Conservation (phyloP, 345 rosid species). For the Gossypium turneri region DNA sequence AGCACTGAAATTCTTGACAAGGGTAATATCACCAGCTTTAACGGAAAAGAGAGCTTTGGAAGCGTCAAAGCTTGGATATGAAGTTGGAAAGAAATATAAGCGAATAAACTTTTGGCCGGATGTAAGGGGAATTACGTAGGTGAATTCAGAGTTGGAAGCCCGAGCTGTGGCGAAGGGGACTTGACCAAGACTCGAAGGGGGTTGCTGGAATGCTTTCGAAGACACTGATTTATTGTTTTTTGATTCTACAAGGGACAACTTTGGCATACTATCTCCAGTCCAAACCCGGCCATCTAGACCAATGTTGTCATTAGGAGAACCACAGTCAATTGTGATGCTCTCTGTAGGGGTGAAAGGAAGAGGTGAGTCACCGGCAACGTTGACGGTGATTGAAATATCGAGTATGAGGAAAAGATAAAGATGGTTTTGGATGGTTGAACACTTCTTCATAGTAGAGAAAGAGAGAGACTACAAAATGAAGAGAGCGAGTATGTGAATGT, state of each 20-base stretch:
- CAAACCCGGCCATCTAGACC: background rate
- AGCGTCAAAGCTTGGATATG: background rate
- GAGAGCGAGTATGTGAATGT: background rate
- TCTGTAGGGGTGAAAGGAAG: background rate
- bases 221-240: background rate
- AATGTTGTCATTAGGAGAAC: background rate
- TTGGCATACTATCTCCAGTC: background rate
- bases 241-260: background rate
- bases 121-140: background rate
- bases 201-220: background rate
- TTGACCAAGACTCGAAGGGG: background rate
- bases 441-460: background rate
- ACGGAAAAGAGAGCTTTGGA: background rate
- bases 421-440: background rate
- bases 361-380: background rate
- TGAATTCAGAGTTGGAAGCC: background rate
- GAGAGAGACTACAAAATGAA: background rate
- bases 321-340: background rate
- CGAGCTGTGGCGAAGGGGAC: background rate
- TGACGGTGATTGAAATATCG: background rate
- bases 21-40: background rate
- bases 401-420: background rate
- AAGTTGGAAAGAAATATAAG: slow-evolving; percentile 1
- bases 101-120: slow-evolving; percentile 1
- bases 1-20: background rate